phyloP scores from a whole-genome alignment of 225 moss, liverwort and hornwort genomes.

The Polytrichum commune region DNA sequence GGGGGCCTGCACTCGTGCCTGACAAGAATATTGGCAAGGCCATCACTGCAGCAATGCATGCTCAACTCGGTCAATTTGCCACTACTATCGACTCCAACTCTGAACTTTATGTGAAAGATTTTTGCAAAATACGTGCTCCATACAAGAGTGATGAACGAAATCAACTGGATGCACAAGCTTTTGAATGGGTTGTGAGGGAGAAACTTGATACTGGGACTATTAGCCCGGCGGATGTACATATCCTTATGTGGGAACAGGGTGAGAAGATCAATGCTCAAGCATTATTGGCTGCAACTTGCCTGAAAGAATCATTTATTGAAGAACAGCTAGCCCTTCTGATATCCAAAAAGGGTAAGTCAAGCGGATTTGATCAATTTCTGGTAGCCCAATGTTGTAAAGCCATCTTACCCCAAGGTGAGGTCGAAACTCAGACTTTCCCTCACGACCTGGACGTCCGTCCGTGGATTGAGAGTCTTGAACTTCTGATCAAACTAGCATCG shows the following conservation, averaged over 20 bases:
- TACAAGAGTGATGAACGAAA: slow-evolving; percentile 31
- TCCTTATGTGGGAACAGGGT: slow-evolving; percentile 49
- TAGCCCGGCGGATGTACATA: slow-evolving; percentile 30
- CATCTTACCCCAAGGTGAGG: slow-evolving; percentile 30
- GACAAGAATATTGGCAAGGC: slow-evolving; percentile 24
- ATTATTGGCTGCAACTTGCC: slow-evolving; percentile 37
- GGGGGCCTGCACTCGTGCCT: background rate
- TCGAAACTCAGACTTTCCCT: slow-evolving; percentile 22
- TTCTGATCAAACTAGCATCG: slow-evolving; percentile 40
- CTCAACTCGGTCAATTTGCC: slow-evolving; percentile 31
- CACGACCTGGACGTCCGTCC: slow-evolving; percentile 17
- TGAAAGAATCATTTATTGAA: slow-evolving; percentile 22
- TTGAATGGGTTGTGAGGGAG: slow-evolving; percentile 58
- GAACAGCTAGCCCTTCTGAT: slow-evolving; percentile 27
- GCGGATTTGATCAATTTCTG: slow-evolving; percentile 40
- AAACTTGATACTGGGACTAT: slow-evolving; percentile 21
- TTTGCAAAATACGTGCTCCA: slow-evolving; percentile 39
- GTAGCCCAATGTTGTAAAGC: slow-evolving; percentile 36
- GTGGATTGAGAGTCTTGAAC: slow-evolving; percentile 39
- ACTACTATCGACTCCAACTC: slow-evolving; percentile 36
- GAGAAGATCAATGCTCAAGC: slow-evolving; percentile 52
- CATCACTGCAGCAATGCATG: slow-evolving; percentile 40
- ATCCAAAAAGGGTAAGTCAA: slow-evolving; percentile 11
- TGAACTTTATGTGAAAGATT: slow-evolving; percentile 48
- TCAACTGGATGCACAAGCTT: slow-evolving; percentile 44